A percentile compares a stretch with the other conserved stretches of the same genome.
phyloP scores from a whole-genome alignment of 345 rosid genomes.

The Bruguiera parviflora region DNA sequence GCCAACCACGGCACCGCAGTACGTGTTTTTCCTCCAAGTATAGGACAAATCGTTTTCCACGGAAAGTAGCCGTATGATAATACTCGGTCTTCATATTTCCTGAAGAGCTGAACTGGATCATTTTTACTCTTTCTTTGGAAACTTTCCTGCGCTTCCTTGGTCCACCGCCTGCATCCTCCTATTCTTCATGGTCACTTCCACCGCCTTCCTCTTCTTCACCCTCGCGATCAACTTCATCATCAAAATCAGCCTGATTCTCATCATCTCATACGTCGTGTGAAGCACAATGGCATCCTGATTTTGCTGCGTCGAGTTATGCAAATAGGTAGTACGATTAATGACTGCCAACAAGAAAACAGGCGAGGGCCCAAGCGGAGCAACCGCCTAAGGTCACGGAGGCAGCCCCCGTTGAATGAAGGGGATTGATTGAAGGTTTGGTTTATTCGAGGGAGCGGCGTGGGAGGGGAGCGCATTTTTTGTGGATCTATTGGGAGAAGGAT shows the following conservation, averaged over 20 bases:
- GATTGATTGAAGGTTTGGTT: slow-evolving; percentile 19
- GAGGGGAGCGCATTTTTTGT: slow-evolving; percentile 56
- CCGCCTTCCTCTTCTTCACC: slow-evolving; percentile 29
- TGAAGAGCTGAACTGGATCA: slow-evolving; percentile 46
- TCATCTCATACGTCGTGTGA: not conserved
- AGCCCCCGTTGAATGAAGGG: slow-evolving; percentile 83
- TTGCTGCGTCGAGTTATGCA: slow-evolving; percentile 66
- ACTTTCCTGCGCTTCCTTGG: slow-evolving; percentile 68
- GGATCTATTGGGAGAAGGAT: slow-evolving; percentile 73
- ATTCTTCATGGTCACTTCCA: slow-evolving; percentile 28
- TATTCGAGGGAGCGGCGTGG: slow-evolving; percentile 16
- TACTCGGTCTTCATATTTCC: slow-evolving; percentile 64
- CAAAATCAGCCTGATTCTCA: slow-evolving; percentile 72
- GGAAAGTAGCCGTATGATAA: slow-evolving; percentile 77
- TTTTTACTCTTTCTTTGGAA: slow-evolving; percentile 35
- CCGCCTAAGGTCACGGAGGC: slow-evolving; percentile 66
- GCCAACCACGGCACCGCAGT: slow-evolving; percentile 93
- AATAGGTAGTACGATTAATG: slow-evolving; percentile 74
- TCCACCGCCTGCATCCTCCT: slow-evolving; percentile 39
- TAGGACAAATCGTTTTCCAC: slow-evolving; percentile 83
- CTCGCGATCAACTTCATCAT: slow-evolving; percentile 28
- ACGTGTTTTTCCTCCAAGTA: slow-evolving; percentile 66
- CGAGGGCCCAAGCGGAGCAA: slow-evolving; percentile 57
- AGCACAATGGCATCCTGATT: slow-evolving; percentile 80
- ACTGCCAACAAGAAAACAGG: slow-evolving; percentile 75